Percentiles rank a stretch among this genome's conserved stretches.
These are phyloP conservation scores for Geotrichum restrictum DNA, from an alignment of 1,139 yeast species.

Conservation along the genomic window DNA sequence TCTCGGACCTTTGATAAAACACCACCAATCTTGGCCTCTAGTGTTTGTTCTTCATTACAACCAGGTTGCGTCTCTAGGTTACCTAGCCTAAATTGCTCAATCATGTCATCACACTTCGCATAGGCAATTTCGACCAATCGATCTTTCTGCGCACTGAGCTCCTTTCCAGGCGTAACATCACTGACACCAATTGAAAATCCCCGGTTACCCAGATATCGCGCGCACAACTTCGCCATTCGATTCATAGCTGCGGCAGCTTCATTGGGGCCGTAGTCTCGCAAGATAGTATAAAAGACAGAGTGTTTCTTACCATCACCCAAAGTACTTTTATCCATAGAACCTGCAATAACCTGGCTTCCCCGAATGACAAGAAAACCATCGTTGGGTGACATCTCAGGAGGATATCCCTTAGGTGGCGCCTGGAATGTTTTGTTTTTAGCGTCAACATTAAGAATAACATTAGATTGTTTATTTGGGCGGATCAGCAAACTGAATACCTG, in stretches of 20 bases:
- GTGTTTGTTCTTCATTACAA: slow-evolving; percentile 95
- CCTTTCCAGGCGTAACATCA: slow-evolving; percentile 91
- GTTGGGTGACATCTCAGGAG: slow-evolving; percentile 94
- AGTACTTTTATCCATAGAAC: slow-evolving; percentile 95
- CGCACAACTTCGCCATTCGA: slow-evolving; percentile 96
- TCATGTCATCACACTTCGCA: slow-evolving; percentile 85
- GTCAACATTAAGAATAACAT: slow-evolving; percentile 83
- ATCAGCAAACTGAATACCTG: slow-evolving; percentile 87
- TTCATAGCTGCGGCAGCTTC: slow-evolving; percentile 97
- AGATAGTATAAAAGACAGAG: slow-evolving; percentile 89
- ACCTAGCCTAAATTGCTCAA: slow-evolving; percentile 73
- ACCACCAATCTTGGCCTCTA: slow-evolving; percentile 97
- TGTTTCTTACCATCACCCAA: slow-evolving; percentile 98
- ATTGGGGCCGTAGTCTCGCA: slow-evolving; percentile 91
- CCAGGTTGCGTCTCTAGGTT: slow-evolving; percentile 98
- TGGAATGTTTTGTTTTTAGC: slow-evolving; percentile 88
- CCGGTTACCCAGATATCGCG: slow-evolving; percentile 86
- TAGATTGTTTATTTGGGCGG: slow-evolving; percentile 69
- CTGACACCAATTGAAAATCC: slow-evolving; percentile 97
- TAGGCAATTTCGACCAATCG: slow-evolving; percentile 88
- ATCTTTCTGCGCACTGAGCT: slow-evolving; percentile 75
- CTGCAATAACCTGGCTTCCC: slow-evolving; percentile 83
- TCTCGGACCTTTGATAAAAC: slow-evolving; percentile 93
- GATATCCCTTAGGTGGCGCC: slow-evolving; percentile 64
- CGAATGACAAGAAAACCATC: slow-evolving; percentile 91